Evolutionary conservation across 148 eudicot genomes (phyloP), one percentile per base, ranked within the genome.

Genomic region (Fallopia convolvulus): DNA sequence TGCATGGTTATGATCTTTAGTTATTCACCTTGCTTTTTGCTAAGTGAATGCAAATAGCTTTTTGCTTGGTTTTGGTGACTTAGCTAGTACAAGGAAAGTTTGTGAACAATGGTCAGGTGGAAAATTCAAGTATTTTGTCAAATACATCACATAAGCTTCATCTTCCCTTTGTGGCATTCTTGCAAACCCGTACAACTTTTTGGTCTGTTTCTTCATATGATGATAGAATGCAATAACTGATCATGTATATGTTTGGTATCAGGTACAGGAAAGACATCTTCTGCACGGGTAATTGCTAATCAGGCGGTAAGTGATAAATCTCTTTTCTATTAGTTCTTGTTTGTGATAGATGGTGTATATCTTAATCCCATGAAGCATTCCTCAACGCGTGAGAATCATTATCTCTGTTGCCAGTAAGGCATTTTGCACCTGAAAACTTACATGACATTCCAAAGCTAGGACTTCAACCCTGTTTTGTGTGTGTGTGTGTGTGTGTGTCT

Each of bases 191-290:
- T 21, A 20, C 65, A 20, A 8, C 63, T 20, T 20, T 20, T 6
- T 6, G 7, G 30, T 8, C 65, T 20, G 33, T 58, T 58, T 58
- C 9, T 2, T 58, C 30, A 58, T 58, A 12, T 21, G 65, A 20
- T 21, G 26, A 10, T 6, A 20, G 65, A 18, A 58, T 8, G 32
- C 30, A 58, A 58, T 58, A 20, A 32, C 21, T 58, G 65, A 58
- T 58, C 30, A 58, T 68, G 17, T 36, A 36, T 36, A 39, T 36
- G 39, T 68, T 20, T 68, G 44, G 75, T 83, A 83, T 83, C 89
- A 96, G 99, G 99, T 79, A 96, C 99, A n/a, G 99, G 99, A 83
- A 96, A 96, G 87, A 96, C 99, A 74, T 96, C 97, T 60, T 91
- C 98, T 75, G 99, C 99, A 74, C 98, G 99, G 80, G 99, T 93